Evolutionary conservation across 2,329 filamentous ascomycete genomes (phyloP), one percentile per base, ranked within the genome.

Genomic region (Sporothrix variecibatus): DNA sequence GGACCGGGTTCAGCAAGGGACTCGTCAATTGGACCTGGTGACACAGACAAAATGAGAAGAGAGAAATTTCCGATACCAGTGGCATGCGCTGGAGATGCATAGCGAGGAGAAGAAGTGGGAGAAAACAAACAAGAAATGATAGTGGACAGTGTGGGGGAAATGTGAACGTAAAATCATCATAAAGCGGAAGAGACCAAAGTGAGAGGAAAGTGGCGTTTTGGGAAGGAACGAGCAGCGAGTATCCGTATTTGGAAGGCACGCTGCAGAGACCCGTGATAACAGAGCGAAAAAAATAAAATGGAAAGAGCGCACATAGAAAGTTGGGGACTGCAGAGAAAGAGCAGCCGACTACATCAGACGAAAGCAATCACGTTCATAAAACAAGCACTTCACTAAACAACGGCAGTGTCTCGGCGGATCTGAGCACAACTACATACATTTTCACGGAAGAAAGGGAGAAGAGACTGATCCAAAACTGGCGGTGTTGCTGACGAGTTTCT

Each of bases 231-330:
- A n/a, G 46, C 40, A 12, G 26, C 28, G 28, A 34, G n/a, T 58
- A 46, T 31, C 67, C 68, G n/a, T 38, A n/a, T 53, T 43, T 46
- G 68, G 51, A 60, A 71, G 67, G 68, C 68, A 71, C 51, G 68
- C 51, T 71, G 51, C 68, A 53, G 28, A 51, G 34, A 69, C 12
- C 15, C 11, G 31, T n/a, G 28, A 56, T 8, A 56, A 12, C 34
- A 67, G 38, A 46, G n/a, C 20, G 2, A 23, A 56, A 12, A 17
- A 2, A 12, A 8, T 3, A 38, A 43, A 58, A 7, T 3, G 17
- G 49, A 58, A 70, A 53, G 34, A 60, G 20, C 26, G 15, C 5
- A 20, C 3, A 26, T 26, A 34, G 26, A n/a, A 17, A n/a, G n/a
- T n/a, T n/a, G 7, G 67, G 40, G 9, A 26, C 15, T 49, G 12